Evolutionary conservation across 331 rosid species (phyloP).

Genomic region (Arachis monticola): DNA sequence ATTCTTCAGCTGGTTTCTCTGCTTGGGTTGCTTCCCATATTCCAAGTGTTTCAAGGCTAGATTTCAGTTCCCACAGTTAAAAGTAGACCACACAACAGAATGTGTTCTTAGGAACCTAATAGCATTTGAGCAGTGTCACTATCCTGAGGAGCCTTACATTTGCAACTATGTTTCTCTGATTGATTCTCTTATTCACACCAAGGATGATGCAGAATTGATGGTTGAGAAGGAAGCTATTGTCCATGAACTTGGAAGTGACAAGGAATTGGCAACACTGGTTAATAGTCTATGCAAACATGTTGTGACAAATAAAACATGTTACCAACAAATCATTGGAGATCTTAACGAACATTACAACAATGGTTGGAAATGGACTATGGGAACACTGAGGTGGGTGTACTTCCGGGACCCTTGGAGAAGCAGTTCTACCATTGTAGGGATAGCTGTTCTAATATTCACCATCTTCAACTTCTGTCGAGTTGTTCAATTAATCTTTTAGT

Average conservation of each 20-base stretch:
- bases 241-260: constrained; percentile 45
- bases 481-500: constrained; percentile 27
- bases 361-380: constrained; percentile 48
- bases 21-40: constrained; percentile 42
- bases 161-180: constrained; percentile 42
- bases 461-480: constrained; percentile 45
- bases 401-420: constrained; percentile 59
- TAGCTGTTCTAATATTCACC: constrained; percentile 36
- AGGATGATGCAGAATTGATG: constrained; percentile 41
- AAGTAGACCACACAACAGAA: constrained; percentile 37
- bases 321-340: constrained; percentile 9
- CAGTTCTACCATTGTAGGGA: constrained; percentile 43
- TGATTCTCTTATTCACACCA: constrained; percentile 43
- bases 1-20: constrained; percentile 42
- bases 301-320: constrained; percentile 39
- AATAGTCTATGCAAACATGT: constrained; percentile 42
- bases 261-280: constrained; percentile 39
- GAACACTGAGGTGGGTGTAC: constrained; percentile 42
- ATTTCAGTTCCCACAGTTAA: constrained; percentile 40
- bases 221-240: constrained; percentile 45
- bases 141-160: constrained; percentile 43
- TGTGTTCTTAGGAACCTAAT: constrained; percentile 45
- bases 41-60: constrained; percentile 38
- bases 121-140: constrained; percentile 56
- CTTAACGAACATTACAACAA: constrained; percentile 43